Percentiles rank a stretch among this genome's conserved stretches.
phyloP scores from a whole-genome alignment of 2,329 filamentous ascomycete genomes.

The Alternaria novae-zelandiae region DNA sequence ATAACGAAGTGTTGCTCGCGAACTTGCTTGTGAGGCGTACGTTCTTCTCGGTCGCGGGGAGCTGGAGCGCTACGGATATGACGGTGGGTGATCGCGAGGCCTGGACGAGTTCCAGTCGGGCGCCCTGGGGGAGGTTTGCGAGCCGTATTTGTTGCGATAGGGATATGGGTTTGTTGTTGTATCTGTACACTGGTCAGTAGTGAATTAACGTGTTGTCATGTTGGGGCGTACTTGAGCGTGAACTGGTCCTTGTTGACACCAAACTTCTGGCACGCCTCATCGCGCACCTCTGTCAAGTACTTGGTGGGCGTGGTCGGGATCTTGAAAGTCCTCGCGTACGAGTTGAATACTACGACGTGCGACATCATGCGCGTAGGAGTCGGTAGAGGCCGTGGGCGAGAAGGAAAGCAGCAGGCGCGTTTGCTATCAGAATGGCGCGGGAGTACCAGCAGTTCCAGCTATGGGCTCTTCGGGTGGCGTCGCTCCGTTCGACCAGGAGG shows the following conservation, averaged over 20 bases:
- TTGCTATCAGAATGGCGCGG: conserved; percentile 29
- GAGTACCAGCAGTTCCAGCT: conserved; percentile 36
- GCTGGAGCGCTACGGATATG: conserved; percentile 86
- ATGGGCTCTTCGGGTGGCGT: conserved; percentile 33
- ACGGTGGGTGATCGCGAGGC: conserved; percentile 84
- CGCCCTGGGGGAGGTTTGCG: conserved; percentile 81
- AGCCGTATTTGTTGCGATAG: conserved; percentile 84
- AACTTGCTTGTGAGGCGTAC: conserved; percentile 83
- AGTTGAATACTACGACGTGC: conserved; percentile 86
- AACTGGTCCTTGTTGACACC: conserved; percentile 75
- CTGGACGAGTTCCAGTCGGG: conserved; percentile 90
- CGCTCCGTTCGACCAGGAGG: conserved; percentile 37
- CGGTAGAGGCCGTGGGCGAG: conserved; percentile 35
- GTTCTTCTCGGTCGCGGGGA: conserved; percentile 61
- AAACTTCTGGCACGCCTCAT: conserved; percentile 86
- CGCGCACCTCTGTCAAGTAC: conserved; percentile 81
- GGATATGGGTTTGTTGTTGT: conserved; percentile 82
- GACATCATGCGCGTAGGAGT: conserved; percentile 70
- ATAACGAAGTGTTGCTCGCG: conserved; percentile 84
- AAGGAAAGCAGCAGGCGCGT: conserved; percentile 34
- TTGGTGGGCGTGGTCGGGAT: conserved; percentile 85
- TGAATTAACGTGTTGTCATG: background rate
- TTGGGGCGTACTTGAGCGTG: conserved; percentile 72
- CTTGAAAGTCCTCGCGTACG: conserved; percentile 75
- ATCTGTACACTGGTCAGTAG: conserved; percentile 26